Evolutionary conservation across 768 basidiomycete species (phyloP), one percentile per base, ranked within the genome.

Genomic region (Naganishia vaughanmartiniae): DNA sequence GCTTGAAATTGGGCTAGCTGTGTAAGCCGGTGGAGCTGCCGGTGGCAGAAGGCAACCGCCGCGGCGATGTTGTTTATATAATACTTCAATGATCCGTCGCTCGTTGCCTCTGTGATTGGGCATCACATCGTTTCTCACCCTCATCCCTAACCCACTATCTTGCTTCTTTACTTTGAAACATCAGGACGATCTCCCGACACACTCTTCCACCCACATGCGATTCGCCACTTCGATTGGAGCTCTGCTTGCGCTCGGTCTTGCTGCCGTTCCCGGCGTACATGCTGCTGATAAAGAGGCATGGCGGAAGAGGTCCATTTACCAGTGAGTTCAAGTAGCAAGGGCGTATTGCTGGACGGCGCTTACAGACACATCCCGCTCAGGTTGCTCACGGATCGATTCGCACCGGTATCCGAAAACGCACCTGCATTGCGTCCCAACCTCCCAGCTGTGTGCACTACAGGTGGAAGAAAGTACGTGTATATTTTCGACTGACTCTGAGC

Each of bases 231-330:
- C 42, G 15, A 42, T 45, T 14, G 12, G 4, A 24, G 39, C 60
- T 12, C 15, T 63, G n/a, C 26, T 63, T 15, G n/a, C 46, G n/a
- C 60, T 63, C 11, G 39, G 26, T 26, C 1, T 42, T 2, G n/a
- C 24, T 17, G n/a, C 39, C 3, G 2, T 63, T 3, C 39, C 24
- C 2, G 26, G 2, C 55, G 83, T 80, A 5, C 80, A 80, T 65
- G 87, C 88, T 21, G 90, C 89, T 6, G 87, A 87, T 7, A 68
- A 67, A n/a, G 76, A 80, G 15, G 73, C 77, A 66, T 80, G 79
- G 90, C 84, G 89, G 72, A 84, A 85, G 42, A 87, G 89, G 70
- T 89, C 89, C 21, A 90, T 92, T 73, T 93, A 93, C 82, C 90
- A 93, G 90, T 80, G 57, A 66, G 77, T 63, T 4, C 17, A 4